Conservation (phyloP, 345 rosid genomes). For the Hibiscus syriacus region DNA sequence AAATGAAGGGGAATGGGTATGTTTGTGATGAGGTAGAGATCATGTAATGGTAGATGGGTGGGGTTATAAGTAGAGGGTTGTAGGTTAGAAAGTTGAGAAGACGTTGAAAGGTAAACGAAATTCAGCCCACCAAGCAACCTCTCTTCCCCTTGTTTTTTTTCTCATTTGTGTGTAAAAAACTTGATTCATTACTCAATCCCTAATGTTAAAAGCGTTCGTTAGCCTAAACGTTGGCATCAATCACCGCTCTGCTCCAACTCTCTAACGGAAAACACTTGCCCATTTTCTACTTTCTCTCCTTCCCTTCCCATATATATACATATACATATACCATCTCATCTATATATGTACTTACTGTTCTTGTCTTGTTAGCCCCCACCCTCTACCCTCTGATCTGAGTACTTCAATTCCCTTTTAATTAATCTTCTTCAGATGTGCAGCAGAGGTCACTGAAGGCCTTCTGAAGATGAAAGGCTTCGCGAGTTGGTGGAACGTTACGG, state of each 20-base stretch:
- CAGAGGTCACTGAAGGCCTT: slow-evolving; percentile 77
- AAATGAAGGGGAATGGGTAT: neutral
- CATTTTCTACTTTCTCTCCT: neutral
- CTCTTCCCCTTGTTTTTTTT: slow-evolving; percentile 23
- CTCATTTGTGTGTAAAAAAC: neutral
- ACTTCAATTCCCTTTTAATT: neutral
- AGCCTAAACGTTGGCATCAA: slow-evolving; percentile 73
- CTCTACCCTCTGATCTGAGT: slow-evolving; percentile 1
- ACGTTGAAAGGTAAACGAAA: slow-evolving; percentile 79
- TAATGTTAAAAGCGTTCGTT: slow-evolving; percentile 39
- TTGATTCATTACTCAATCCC: slow-evolving; percentile 32
- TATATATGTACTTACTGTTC: neutral
- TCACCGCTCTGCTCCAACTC: slow-evolving; percentile 39
- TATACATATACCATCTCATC: neutral
- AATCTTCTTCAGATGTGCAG: slow-evolving; percentile 34
- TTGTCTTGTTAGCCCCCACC: slow-evolving; percentile 27
- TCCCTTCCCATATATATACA: too few relatives aligned
- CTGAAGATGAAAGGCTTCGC: slow-evolving; percentile 64
- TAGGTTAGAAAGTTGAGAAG: slow-evolving; percentile 53
- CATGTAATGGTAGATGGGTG: slow-evolving; percentile 35
- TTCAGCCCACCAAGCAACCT: slow-evolving; percentile 62
- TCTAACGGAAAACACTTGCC: slow-evolving; percentile 43
- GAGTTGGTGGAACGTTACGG: slow-evolving; percentile 60
- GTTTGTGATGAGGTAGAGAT: neutral
- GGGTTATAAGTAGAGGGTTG: slow-evolving; percentile 60